Conservation (phyloP, 2,329 filamentous ascomycete genomes). For the Botrytis sinoallii region DNA sequence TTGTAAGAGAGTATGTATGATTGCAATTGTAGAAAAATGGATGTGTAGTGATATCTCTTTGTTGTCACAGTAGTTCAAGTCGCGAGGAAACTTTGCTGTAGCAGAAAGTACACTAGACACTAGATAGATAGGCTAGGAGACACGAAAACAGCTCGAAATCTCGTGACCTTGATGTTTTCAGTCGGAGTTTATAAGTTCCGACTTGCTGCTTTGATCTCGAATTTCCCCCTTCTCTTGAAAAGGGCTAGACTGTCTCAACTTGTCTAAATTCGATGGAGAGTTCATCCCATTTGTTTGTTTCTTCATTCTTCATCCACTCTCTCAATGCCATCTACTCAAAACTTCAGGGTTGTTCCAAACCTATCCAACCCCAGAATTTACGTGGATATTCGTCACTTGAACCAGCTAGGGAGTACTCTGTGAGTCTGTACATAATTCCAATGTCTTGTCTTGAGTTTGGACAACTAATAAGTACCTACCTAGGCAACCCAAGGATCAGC, state of each 20-base stretch:
- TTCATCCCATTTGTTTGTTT: conserved; percentile 6
- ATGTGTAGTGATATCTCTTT: neutral
- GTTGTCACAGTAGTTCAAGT: neutral
- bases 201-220: neutral
- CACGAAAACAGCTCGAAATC: conserved; percentile 5
- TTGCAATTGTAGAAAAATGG: neutral
- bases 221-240: neutral
- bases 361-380: neutral
- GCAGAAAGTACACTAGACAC: too few relatives aligned
- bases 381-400: neutral
- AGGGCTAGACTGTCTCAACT: neutral
- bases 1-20: neutral
- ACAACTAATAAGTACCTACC: neutral
- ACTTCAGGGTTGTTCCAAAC: neutral
- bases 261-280: neutral
- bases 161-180: neutral
- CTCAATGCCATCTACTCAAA: neutral
- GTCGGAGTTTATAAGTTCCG: neutral
- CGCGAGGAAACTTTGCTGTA: neutral
- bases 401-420: too few relatives aligned
- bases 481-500: conserved; percentile 1
- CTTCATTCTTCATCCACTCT: neutral
- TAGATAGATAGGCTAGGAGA: neutral
- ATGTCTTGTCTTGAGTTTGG: neutral
- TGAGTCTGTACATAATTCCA: neutral